These are phyloP conservation scores for Pezicula rhizophila DNA, from an alignment of 2,329 filamentous ascomycete species.

Conservation along the genomic window DNA sequence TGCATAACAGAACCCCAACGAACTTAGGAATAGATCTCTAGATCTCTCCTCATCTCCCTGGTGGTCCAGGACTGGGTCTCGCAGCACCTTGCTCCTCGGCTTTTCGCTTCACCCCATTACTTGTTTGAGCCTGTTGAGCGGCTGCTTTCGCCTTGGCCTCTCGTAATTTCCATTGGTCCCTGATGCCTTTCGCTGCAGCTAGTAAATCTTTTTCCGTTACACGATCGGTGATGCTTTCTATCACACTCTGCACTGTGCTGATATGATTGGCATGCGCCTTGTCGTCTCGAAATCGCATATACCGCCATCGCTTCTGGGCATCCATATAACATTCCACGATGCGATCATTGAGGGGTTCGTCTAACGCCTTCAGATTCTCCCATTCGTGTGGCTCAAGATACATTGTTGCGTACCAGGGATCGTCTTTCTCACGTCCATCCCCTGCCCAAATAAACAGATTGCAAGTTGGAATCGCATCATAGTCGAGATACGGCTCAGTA, in stretches of 20 bases:
- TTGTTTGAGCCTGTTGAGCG: neutral
- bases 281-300: constrained; percentile 86
- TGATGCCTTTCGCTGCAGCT: constrained; percentile 61
- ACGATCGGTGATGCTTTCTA: constrained; percentile 82
- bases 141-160: constrained; percentile 13
- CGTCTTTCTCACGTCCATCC: constrained; percentile 35
- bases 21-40: neutral
- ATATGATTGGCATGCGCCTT: constrained; percentile 89
- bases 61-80: constrained; percentile 22
- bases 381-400: constrained; percentile 72
- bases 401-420: constrained; percentile 56
- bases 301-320: constrained; percentile 69
- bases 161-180: constrained; percentile 66
- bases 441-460: constrained; percentile 67
- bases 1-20: too few relatives aligned
- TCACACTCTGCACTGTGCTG: constrained; percentile 74
- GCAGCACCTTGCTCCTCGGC: constrained; percentile 20
- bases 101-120: constrained; percentile 18
- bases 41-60: constrained; percentile 6
- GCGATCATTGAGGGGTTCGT: constrained; percentile 73
- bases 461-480: constrained; percentile 70
- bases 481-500: constrained; percentile 63
- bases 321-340: constrained; percentile 90
- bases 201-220: constrained; percentile 80
- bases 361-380: constrained; percentile 69